Conservation (phyloP, 306 rosid genomes). For the Ammopiptanthus mongolicus region DNA sequence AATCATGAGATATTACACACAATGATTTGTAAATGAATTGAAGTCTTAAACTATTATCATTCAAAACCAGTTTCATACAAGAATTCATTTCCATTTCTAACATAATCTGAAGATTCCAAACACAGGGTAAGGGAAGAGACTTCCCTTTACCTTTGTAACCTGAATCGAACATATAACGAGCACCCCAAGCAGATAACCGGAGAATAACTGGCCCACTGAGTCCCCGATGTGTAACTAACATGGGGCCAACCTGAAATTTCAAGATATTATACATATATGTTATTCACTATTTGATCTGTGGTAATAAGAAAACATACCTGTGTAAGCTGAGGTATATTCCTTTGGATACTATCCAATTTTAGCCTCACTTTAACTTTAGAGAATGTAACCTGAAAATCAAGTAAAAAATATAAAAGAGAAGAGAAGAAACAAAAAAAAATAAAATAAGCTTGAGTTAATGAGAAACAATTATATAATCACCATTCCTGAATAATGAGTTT, state of each 20-base stretch:
- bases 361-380: constrained; percentile 74
- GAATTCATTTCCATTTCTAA: not conserved
- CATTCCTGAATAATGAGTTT: not conserved
- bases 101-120: not conserved
- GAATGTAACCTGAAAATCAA: constrained; percentile 62
- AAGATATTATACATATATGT: constrained; percentile 3
- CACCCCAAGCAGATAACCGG: constrained; percentile 94
- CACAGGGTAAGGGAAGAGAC: not conserved
- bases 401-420: not conserved
- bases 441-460: not conserved
- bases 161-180: constrained; percentile 67
- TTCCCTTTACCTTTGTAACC: constrained; percentile 56
- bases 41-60: not conserved
- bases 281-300: constrained; percentile 11
- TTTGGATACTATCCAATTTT: constrained; percentile 52
- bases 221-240: constrained; percentile 96
- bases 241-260: constrained; percentile 68
- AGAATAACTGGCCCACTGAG: constrained; percentile 93
- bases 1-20: constrained; percentile 7
- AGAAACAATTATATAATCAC: not conserved
- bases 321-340: constrained; percentile 67
- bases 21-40: constrained; percentile 4
- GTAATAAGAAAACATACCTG: constrained; percentile 47
- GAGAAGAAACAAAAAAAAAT: not conserved
- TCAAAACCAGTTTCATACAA: constrained; percentile 2